Conservation (phyloP, 2,329 filamentous ascomycete species). For the Ophiobolus disseminans region DNA sequence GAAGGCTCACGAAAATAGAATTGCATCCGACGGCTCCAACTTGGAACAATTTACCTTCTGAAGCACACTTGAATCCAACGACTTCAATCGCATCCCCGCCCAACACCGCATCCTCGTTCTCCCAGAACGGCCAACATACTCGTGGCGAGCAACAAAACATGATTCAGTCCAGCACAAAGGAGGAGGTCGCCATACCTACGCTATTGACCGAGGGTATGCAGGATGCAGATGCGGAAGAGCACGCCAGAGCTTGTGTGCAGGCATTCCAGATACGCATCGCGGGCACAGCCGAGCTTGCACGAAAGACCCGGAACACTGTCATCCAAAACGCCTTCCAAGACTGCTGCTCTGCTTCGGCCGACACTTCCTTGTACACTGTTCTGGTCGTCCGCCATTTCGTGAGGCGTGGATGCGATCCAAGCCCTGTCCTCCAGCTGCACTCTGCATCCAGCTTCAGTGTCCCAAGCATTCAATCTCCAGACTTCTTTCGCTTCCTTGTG, state of each 20-base stretch:
- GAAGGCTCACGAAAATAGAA: no score
- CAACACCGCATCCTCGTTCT: conserved; percentile 5
- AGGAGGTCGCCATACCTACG: neutral
- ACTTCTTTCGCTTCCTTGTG: conserved; percentile 18
- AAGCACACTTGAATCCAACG: no score
- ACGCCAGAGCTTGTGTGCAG: neutral
- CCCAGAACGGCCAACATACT: conserved; percentile 3
- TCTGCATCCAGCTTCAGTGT: conserved; percentile 8
- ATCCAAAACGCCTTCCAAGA: conserved; percentile 9
- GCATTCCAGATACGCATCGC: conserved; percentile 2
- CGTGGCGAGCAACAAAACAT: neutral
- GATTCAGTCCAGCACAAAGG: no score
- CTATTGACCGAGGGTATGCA: no score
- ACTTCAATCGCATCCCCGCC: neutral
- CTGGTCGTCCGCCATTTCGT: conserved; percentile 21
- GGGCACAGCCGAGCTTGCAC: conserved; percentile 1
- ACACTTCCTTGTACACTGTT: conserved; percentile 15
- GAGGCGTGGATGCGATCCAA: conserved; percentile 13
- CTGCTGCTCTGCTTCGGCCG: conserved; percentile 10
- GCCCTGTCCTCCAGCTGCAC: conserved; percentile 6
- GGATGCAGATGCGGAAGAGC: no score
- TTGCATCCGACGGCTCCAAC: no score
- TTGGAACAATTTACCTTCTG: no score
- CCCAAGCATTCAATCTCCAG: conserved; percentile 15
- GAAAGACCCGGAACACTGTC: neutral